Conservation (phyloP, 225 moss, liverwort and hornwort genomes). For the Ulota crispa region DNA sequence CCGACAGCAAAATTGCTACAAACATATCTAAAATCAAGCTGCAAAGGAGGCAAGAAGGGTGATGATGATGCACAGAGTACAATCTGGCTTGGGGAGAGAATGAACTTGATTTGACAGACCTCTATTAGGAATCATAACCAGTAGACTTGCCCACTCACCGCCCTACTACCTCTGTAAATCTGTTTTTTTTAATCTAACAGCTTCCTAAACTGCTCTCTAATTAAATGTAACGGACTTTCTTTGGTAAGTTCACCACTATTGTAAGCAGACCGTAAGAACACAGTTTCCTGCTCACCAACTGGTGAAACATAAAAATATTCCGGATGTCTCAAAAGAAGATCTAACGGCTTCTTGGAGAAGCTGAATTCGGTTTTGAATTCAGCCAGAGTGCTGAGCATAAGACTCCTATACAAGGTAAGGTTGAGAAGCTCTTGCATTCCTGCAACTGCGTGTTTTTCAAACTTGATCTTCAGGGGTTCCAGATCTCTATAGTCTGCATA, state of each 20-base stretch:
- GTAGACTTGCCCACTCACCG: conserved; percentile 1
- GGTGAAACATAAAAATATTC: conserved; percentile 53
- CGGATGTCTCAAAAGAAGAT: conserved; percentile 51
- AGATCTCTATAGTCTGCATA: conserved; percentile 41
- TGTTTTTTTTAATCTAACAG: conserved; percentile 24
- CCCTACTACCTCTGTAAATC: background rate
- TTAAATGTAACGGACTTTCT: conserved; percentile 18
- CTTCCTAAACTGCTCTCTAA: conserved; percentile 40
- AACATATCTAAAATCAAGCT: conserved; percentile 1
- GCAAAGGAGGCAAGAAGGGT: conserved; percentile 2
- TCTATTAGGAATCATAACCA: background rate
- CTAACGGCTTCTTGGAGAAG: conserved; percentile 46
- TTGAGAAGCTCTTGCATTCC: conserved; percentile 62
- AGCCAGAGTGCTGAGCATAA: conserved; percentile 27
- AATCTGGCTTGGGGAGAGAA: conserved; percentile 4
- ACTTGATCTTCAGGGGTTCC: conserved; percentile 30
- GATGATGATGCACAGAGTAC: background rate
- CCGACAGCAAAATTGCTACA: background rate
- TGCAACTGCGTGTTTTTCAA: conserved; percentile 60
- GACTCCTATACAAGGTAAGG: conserved; percentile 45
- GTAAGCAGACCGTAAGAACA: conserved; percentile 54
- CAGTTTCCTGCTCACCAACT: conserved; percentile 42
- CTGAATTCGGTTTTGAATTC: conserved; percentile 43
- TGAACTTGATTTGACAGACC: conserved; percentile 9
- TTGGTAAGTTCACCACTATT: conserved; percentile 28